These are phyloP conservation scores for Crassisporium funariophilum DNA, from an alignment of 768 basidiomycete species.

Conservation along the genomic window DNA sequence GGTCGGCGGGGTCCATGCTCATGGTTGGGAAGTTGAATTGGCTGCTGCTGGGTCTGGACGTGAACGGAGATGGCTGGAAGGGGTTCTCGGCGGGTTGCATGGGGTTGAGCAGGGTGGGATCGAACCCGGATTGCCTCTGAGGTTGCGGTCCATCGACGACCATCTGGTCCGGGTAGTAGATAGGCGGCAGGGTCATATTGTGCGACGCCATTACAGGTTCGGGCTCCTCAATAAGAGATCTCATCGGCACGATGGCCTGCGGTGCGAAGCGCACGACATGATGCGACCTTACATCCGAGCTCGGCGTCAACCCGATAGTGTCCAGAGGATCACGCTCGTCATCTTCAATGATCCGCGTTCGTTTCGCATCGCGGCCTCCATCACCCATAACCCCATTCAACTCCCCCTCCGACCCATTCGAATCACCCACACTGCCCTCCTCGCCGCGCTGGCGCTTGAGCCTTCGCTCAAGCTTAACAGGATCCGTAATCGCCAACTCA, in stretches of 20 bases:
- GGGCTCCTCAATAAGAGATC: slow-evolving; percentile 12
- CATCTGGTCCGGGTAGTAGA: slow-evolving; percentile 31
- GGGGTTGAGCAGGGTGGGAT: slow-evolving; percentile 57
- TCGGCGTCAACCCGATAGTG: slow-evolving; percentile 38
- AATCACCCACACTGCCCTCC: slow-evolving; percentile 49
- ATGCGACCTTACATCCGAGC: slow-evolving; percentile 27
- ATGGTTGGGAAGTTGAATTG: slow-evolving; percentile 11
- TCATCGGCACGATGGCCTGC: slow-evolving; percentile 27
- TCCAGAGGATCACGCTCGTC: slow-evolving; percentile 55
- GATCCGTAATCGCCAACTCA: slow-evolving; percentile 75
- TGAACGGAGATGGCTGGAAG: slow-evolving; percentile 24
- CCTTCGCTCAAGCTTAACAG: slow-evolving; percentile 70
- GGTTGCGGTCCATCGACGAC: slow-evolving; percentile 36
- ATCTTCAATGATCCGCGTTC: slow-evolving; percentile 49
- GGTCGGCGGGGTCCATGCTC: slow-evolving; percentile 17
- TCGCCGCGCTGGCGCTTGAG: slow-evolving; percentile 72
- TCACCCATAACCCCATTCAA: slow-evolving; percentile 35
- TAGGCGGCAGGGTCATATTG: not conserved
- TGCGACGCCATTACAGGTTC: not conserved
- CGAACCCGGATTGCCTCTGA: slow-evolving; percentile 46
- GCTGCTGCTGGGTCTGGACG: slow-evolving; percentile 7
- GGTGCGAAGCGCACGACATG: slow-evolving; percentile 56
- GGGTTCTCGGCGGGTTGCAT: slow-evolving; percentile 42
- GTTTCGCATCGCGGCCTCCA: slow-evolving; percentile 55
- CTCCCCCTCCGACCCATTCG: slow-evolving; percentile 58